phyloP scores from a whole-genome alignment of 1,284 basidiomycete species.

The Sanguinoderma infundibulare region DNA sequence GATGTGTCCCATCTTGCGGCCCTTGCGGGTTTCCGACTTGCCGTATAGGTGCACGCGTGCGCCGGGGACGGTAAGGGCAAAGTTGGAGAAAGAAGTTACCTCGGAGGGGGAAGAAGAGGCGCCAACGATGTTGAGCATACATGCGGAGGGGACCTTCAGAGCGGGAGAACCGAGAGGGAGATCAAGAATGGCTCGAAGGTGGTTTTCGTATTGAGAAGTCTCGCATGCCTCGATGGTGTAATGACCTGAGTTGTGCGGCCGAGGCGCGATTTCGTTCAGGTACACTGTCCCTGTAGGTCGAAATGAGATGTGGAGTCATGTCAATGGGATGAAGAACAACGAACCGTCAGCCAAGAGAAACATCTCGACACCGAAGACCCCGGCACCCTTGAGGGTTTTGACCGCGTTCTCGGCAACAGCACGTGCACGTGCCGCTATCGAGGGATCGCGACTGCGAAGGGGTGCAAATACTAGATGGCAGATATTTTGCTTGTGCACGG shows the following conservation, averaged over 20 bases:
- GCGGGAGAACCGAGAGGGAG: slow-evolving; percentile 90
- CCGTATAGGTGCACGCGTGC: slow-evolving; percentile 92
- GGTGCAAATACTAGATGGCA: slow-evolving; percentile 95
- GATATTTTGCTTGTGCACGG: slow-evolving; percentile 93
- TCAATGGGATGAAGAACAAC: slow-evolving; percentile 30
- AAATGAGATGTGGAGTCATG: slow-evolving; percentile 8
- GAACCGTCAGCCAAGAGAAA: slow-evolving; percentile 89
- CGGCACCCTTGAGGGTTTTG: slow-evolving; percentile 84
- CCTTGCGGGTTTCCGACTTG: slow-evolving; percentile 87
- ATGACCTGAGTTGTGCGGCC: slow-evolving; percentile 98
- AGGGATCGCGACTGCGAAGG: slow-evolving; percentile 63
- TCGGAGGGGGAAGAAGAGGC: slow-evolving; percentile 69
- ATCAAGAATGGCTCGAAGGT: slow-evolving; percentile 93
- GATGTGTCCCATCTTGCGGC: slow-evolving; percentile 98
- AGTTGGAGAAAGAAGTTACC: slow-evolving; percentile 56
- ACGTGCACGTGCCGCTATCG: slow-evolving; percentile 68
- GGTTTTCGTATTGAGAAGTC: slow-evolving; percentile 98
- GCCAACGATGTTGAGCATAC: slow-evolving; percentile 96
- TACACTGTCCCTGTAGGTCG: slow-evolving; percentile 67
- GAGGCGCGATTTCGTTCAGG: slow-evolving; percentile 98
- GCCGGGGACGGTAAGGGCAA: slow-evolving; percentile 73
- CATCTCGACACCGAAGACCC: slow-evolving; percentile 98
- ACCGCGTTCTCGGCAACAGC: slow-evolving; percentile 86
- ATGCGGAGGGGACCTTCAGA: slow-evolving; percentile 87
- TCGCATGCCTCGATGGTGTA: slow-evolving; percentile 99